These are phyloP conservation scores for Myriosclerotinia scirpicola DNA, from an alignment of 2,329 filamentous ascomycete genomes.

Conservation along the genomic window DNA sequence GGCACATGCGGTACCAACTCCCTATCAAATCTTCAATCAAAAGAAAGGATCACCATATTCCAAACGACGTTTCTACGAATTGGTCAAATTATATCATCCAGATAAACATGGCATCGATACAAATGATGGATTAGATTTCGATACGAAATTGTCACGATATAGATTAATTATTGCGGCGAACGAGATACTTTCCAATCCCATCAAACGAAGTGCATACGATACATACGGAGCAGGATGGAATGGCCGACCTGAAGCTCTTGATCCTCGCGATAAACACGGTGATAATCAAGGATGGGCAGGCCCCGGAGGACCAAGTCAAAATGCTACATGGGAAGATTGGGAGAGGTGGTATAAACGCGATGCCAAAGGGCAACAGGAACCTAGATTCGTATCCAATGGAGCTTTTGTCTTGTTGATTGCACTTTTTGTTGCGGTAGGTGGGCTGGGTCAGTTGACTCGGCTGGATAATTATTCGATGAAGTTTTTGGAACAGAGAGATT, in stretches of 20 bases:
- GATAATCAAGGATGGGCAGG: constrained; percentile 35
- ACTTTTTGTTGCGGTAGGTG: constrained; percentile 66
- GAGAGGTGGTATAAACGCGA: constrained; percentile 69
- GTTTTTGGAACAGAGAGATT: constrained; percentile 65
- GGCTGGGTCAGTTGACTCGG: constrained; percentile 69
- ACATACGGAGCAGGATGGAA: constrained; percentile 78
- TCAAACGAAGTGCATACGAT: constrained; percentile 80
- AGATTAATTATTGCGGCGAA: constrained; percentile 85
- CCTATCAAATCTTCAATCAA: constrained; percentile 81
- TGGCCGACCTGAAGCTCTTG: constrained; percentile 44
- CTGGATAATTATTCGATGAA: constrained; percentile 62
- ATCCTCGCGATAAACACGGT: constrained; percentile 32
- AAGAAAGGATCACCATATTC: constrained; percentile 67
- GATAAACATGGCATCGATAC: constrained; percentile 57
- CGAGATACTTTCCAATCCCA: constrained; percentile 78
- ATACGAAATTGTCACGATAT: constrained; percentile 80
- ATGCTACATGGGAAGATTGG: constrained; percentile 99
- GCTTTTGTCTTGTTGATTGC: constrained; percentile 75
- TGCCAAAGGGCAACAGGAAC: constrained; percentile 50
- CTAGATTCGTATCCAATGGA: constrained; percentile 72
- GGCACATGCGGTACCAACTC: constrained; percentile 52
- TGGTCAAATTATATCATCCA: constrained; percentile 96
- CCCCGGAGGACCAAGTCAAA: constrained; percentile 54
- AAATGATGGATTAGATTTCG: constrained; percentile 52
- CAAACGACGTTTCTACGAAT: constrained; percentile 81